phyloP scores from a whole-genome alignment of 2,329 filamentous ascomycete species.

The Cladosporium austrohemisphaericum region DNA sequence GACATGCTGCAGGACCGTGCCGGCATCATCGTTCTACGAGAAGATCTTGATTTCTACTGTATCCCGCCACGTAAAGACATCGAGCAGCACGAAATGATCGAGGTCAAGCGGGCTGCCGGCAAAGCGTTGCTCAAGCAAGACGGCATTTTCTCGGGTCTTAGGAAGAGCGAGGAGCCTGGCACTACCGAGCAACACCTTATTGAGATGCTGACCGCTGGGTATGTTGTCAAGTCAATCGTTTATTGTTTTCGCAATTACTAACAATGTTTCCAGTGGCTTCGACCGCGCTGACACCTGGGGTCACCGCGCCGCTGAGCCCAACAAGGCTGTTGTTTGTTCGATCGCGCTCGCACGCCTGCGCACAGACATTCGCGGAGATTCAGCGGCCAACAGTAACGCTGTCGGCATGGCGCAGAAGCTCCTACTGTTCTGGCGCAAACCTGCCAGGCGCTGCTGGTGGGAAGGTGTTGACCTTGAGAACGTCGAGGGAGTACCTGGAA shows the following conservation, averaged over 20 bases:
- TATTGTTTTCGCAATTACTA: not conserved
- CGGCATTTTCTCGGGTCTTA: constrained; percentile 92
- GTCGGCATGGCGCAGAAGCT: constrained; percentile 99
- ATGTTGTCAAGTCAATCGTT: constrained; percentile 42
- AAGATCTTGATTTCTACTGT: constrained; percentile 95
- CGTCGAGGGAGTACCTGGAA: constrained; percentile 85
- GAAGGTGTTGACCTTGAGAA: constrained; percentile 89
- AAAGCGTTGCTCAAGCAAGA: constrained; percentile 81
- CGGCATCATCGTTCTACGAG: constrained; percentile 92
- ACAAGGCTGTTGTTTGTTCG: constrained; percentile 97
- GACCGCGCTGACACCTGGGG: constrained; percentile 95
- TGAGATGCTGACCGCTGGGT: constrained; percentile 99
- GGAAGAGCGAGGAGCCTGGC: constrained; percentile 91
- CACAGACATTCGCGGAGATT: constrained; percentile 70
- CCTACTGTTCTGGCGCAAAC: constrained; percentile 95
- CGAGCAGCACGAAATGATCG: constrained; percentile 83
- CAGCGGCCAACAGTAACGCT: constrained; percentile 67
- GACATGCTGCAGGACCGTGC: constrained; percentile 83
- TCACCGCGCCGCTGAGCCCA: constrained; percentile 93
- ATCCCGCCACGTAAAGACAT: constrained; percentile 87
- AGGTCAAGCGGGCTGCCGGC: constrained; percentile 89
- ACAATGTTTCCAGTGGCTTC: constrained; percentile 66
- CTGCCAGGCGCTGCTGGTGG: constrained; percentile 96
- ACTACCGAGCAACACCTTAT: constrained; percentile 98
- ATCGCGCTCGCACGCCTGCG: constrained; percentile 87